A percentile compares a stretch with the other conserved stretches of the same genome.
These are phyloP conservation scores for Houttuynia cordata DNA, from an alignment of 164 flowering plant species.

Conservation along the genomic window DNA sequence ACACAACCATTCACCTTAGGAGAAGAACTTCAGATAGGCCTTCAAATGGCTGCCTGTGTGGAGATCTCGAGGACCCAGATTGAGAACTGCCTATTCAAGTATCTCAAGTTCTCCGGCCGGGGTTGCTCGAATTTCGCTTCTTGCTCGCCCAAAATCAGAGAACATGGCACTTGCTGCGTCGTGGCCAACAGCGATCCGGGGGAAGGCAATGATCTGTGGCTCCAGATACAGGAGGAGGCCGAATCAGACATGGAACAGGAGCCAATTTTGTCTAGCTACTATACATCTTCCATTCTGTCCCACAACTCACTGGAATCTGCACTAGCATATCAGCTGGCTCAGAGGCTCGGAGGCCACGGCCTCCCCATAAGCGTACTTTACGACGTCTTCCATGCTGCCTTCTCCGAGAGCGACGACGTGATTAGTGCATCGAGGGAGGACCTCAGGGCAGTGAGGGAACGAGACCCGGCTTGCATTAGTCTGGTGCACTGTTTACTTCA, in stretches of 20 bases:
- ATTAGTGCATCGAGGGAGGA: conserved; percentile 30
- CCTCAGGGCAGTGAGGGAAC: conserved; percentile 46
- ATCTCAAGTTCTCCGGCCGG: conserved; percentile 4
- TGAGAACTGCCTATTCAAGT: conserved; percentile 5
- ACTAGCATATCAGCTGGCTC: conserved; percentile 36
- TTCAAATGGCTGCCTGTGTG: conserved; percentile 17
- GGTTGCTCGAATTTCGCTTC: conserved; percentile 1
- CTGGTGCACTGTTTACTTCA: conserved; percentile 58
- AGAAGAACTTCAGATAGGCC: too few relatives aligned
- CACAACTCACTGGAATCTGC: conserved; percentile 44
- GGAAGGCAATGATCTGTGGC: conserved; percentile 31
- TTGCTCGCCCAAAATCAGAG: neutral
- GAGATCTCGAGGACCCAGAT: conserved; percentile 6
- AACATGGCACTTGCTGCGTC: neutral
- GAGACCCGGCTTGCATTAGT: conserved; percentile 72
- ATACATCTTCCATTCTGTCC: conserved; percentile 27
- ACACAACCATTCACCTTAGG: too few relatives aligned
- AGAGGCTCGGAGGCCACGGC: conserved; percentile 26
- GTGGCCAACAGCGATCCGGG: too few relatives aligned
- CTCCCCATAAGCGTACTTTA: conserved; percentile 29
- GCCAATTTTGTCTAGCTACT: conserved; percentile 41
- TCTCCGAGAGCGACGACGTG: conserved; percentile 29
- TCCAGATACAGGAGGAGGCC: conserved; percentile 43
- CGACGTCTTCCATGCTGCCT: conserved; percentile 29
- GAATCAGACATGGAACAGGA: conserved; percentile 32